phyloP scores from a whole-genome alignment of 1,284 basidiomycete genomes.

The Fomitopsis pinicola region DNA sequence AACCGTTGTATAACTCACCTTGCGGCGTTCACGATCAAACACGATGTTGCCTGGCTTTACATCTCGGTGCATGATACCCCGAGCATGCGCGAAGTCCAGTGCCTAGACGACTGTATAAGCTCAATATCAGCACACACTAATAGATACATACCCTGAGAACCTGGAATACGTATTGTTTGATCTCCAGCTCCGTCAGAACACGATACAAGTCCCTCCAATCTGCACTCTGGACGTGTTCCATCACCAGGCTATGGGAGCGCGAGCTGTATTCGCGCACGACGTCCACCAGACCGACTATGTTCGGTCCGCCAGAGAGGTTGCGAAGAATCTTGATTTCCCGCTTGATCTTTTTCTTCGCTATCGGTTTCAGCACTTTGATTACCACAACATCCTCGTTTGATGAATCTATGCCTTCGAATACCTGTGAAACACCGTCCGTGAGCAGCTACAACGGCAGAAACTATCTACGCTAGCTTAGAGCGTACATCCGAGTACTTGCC shows the following conservation, averaged over 20 bases:
- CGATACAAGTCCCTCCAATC: constrained; percentile 83
- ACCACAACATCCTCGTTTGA: constrained; percentile 77
- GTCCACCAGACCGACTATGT: constrained; percentile 79
- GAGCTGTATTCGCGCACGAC: constrained; percentile 76
- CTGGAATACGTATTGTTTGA: constrained; percentile 85
- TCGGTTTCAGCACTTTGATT: constrained; percentile 89
- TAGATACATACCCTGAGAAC: constrained; percentile 60
- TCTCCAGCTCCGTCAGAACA: constrained; percentile 74
- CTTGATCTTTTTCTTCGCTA: constrained; percentile 92
- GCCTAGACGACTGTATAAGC: constrained; percentile 42
- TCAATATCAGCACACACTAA: background rate
- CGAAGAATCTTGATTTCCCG: constrained; percentile 90
- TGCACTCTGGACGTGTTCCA: constrained; percentile 81
- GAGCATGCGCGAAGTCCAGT: constrained; percentile 84
- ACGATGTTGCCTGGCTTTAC: constrained; percentile 92
- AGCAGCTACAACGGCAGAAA: background rate
- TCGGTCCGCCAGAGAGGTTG: constrained; percentile 83
- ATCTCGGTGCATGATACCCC: constrained; percentile 89
- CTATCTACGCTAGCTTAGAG: background rate
- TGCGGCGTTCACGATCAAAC: constrained; percentile 80
- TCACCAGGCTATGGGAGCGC: constrained; percentile 81
- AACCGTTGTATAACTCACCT: constrained; percentile 39
- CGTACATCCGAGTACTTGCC: constrained; percentile 93
- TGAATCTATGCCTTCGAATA: constrained; percentile 84
- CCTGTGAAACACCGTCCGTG: constrained; percentile 37